Evolutionary conservation across 1,284 basidiomycete species (phyloP).

Genomic region (Ceratobasidium sp.): DNA sequence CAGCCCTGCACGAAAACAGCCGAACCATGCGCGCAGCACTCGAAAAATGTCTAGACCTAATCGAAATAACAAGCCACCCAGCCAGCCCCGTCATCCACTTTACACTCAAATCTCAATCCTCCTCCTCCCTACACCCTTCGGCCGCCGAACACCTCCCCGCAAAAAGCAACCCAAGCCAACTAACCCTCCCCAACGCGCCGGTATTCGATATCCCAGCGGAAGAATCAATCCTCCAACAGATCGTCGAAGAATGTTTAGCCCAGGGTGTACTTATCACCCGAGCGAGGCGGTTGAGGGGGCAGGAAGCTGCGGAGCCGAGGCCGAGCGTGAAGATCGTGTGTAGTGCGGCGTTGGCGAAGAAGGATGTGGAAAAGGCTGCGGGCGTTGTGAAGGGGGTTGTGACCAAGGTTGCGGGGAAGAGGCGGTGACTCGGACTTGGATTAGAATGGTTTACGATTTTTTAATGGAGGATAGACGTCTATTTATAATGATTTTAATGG

Average conservation of each 20-base stretch:
- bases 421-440: conserved; percentile 50
- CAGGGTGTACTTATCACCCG: conserved; percentile 87
- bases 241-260: conserved; percentile 83
- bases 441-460: conserved; percentile 4
- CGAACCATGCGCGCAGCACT: conserved; percentile 80
- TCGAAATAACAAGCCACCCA: conserved; percentile 86
- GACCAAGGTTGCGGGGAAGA: conserved; percentile 74
- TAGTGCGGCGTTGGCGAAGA: conserved; percentile 81
- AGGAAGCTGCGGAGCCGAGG: conserved; percentile 84
- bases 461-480: conserved; percentile 5
- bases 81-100: conserved; percentile 92
- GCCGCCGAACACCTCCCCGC: conserved; percentile 47
- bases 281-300: conserved; percentile 82
- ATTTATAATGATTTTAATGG: conserved; percentile 16
- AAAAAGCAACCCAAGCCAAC: conserved; percentile 63
- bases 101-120: conserved; percentile 64
- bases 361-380: conserved; percentile 92
- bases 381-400: conserved; percentile 80
- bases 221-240: conserved; percentile 84
- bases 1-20: conserved; percentile 84
- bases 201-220: conserved; percentile 76
- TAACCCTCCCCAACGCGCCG: conserved; percentile 60
- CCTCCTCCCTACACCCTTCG: conserved; percentile 53
- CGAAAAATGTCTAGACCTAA: conserved; percentile 79
- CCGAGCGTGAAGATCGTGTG: conserved; percentile 92